Evolutionary conservation across 1,284 basidiomycete genomes (phyloP).

Genomic region (Lignosus rhinocerotis): DNA sequence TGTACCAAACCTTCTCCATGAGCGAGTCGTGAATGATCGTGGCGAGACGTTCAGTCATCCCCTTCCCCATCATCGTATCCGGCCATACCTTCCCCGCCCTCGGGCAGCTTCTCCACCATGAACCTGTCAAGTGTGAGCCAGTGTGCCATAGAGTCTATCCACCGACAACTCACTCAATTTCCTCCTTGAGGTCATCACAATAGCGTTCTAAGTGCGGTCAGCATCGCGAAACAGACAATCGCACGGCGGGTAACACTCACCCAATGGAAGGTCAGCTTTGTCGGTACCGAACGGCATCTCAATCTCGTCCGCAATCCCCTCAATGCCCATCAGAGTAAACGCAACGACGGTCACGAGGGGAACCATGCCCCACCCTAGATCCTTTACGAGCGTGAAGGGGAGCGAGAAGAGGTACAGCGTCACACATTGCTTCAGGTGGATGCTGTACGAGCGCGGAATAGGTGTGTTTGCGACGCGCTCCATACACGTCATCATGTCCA

Average conservation of each 20-base stretch:
- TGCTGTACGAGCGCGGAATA: slow-evolving; percentile 77
- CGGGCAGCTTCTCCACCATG: slow-evolving; percentile 75
- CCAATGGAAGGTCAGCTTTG: slow-evolving; percentile 66
- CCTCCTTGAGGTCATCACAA: slow-evolving; percentile 83
- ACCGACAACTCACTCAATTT: slow-evolving; percentile 63
- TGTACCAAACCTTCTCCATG: slow-evolving; percentile 6
- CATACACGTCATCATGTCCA: slow-evolving; percentile 82
- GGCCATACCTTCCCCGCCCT: slow-evolving; percentile 67
- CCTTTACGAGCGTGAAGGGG: slow-evolving; percentile 79
- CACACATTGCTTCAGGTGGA: slow-evolving; percentile 94
- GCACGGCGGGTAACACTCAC: slow-evolving; percentile 37
- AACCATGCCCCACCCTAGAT: slow-evolving; percentile 79
- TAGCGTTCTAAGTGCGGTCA: slow-evolving; percentile 62
- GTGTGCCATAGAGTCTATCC: not conserved
- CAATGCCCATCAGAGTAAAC: slow-evolving; percentile 91
- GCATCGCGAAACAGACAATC: slow-evolving; percentile 9
- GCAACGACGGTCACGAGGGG: slow-evolving; percentile 83
- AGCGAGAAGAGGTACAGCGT: slow-evolving; percentile 85
- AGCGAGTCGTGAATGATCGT: not conserved
- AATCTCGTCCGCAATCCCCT: slow-evolving; percentile 90
- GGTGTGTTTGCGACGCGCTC: slow-evolving; percentile 85
- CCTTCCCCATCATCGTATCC: slow-evolving; percentile 76
- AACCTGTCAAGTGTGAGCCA: slow-evolving; percentile 47
- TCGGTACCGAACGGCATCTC: slow-evolving; percentile 85
- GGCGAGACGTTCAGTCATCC: slow-evolving; percentile 54